Base-by-base conservation (phyloP, 2,329 filamentous ascomycete genomes). In the Neonectria magnoliae region DNA sequence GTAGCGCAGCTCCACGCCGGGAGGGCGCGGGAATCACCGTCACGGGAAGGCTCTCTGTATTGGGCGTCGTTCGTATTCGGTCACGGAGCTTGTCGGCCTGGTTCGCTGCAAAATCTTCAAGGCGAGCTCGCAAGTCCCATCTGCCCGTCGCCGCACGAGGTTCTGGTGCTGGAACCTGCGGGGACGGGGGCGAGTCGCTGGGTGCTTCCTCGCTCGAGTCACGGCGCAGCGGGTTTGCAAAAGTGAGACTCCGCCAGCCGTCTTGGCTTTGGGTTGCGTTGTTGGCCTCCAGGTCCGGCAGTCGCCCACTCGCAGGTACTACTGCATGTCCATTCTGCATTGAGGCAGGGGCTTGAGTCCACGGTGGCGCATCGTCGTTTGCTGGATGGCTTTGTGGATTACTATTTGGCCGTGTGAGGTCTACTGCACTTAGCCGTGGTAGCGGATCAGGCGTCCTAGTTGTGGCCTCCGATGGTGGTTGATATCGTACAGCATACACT, bases 1-100 rank as follows among this genome's bases (percentile, higher is more conserved):
- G 83, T 4, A 90, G 75, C 51, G 86, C 85, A 0, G 84, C 83
- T 5, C 87, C 87, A 62, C 83, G 80, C n/a, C 88, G 82, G 38
- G 84, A 82, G 18, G 88, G 88, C 1, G 88, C 87, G 3, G 88
- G 88, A 14, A 91, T 89, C 8, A 89, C 83, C 18, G 82, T 87
- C 1, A 88, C 83, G 1, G 88, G 87, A 18, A 90, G 77, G 64
- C 82, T 84, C 20, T 85, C 84, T 2, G 84, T 87, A 68, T 87
- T 83, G 0, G 84, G 81, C 0, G 83, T 84, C 10, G 87, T 83
- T 11, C 84, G 81, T 51, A 88, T 81, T 62, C 80, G 83, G 59
- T 90, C 88, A 10, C 87, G 81, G 6, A 90, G 75, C 72, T 82
- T 85, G 67, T 90, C 88, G 1, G 87, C 88, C 66, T 90, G 87